A percentile compares a stretch with the other conserved stretches of the same genome.
Evolutionary conservation across 2,329 filamentous ascomycete species (phyloP).

Genomic region (Neonectria neomacrospora): DNA sequence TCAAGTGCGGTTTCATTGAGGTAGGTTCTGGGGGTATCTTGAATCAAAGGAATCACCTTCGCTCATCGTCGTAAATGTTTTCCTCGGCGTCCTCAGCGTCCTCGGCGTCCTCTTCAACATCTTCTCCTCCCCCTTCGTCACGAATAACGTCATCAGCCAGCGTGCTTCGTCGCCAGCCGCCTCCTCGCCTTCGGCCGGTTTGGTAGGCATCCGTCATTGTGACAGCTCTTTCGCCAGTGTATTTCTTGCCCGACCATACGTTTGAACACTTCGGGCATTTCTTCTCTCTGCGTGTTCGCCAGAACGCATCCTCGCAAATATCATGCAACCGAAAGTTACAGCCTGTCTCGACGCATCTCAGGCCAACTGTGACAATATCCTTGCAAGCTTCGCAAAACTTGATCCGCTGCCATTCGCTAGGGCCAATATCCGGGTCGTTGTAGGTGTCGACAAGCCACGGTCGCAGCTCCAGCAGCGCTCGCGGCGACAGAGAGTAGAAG

Average conservation of each 20-base stretch:
- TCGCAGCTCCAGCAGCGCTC: conserved; percentile 85
- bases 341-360: conserved; percentile 76
- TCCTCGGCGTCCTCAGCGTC: conserved; percentile 25
- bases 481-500: conserved; percentile 80
- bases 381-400: conserved; percentile 90
- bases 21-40: conserved; percentile 41
- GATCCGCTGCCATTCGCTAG: conserved; percentile 76
- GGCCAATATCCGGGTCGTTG: conserved; percentile 76
- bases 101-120: conserved; percentile 41
- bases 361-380: conserved; percentile 87
- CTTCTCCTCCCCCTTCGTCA: conserved; percentile 42
- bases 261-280: conserved; percentile 72
- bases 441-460: conserved; percentile 89
- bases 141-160: conserved; percentile 50
- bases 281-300: conserved; percentile 70
- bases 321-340: conserved; percentile 81
- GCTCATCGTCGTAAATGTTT: conserved; percentile 16
- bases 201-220: conserved; percentile 64
- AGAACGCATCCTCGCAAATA: conserved; percentile 79
- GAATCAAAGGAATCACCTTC: conserved; percentile 21
- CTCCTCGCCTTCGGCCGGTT: conserved; percentile 53
- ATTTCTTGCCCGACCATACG: conserved; percentile 61
- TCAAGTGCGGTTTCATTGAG: conserved; percentile 21
- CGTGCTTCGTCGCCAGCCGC: conserved; percentile 47
- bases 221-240: conserved; percentile 67